A percentile compares a stretch with the other conserved stretches of the same genome.
These are phyloP conservation scores for Yamadazyma kitorensis DNA, from an alignment of 805 yeast species.

Conservation along the genomic window DNA sequence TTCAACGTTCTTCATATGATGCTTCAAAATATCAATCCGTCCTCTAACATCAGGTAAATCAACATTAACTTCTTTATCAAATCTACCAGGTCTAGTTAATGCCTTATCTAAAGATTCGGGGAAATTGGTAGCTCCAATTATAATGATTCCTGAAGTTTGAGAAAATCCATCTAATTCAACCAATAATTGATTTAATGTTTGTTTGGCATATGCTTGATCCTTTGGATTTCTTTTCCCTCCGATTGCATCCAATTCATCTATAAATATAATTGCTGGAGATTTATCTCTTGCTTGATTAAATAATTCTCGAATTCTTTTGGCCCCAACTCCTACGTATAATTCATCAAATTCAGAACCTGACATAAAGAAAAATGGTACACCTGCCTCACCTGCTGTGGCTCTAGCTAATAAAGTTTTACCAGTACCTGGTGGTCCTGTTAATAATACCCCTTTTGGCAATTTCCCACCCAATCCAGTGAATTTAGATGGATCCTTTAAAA, in stretches of 20 bases:
- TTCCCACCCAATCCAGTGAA: conserved; percentile 97
- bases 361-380: conserved; percentile 98
- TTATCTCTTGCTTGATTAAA: conserved; percentile 90
- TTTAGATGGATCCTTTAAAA: conserved; percentile 91
- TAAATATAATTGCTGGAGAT: conserved; percentile 95
- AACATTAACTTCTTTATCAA: conserved; percentile 92
- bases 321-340: conserved; percentile 98
- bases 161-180: conserved; percentile 96
- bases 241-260: conserved; percentile 97
- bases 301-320: conserved; percentile 93
- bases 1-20: conserved; percentile 89
- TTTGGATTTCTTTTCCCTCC: conserved; percentile 97
- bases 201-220: conserved; percentile 98
- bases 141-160: conserved; percentile 88
- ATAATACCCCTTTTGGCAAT: conserved; percentile 92
- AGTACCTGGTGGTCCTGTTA: conserved; percentile 99
- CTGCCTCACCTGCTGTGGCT: conserved; percentile 99
- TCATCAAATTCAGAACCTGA: conserved; percentile 98
- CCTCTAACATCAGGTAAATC: conserved; percentile 98
- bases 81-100: conserved; percentile 95
- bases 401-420: conserved; percentile 96
- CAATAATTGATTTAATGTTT: conserved; percentile 90
- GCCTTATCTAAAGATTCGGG: conserved; percentile 97
- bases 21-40: conserved; percentile 85
- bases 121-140: conserved; percentile 97